phyloP scores from a whole-genome alignment of 176 grass and related monocot genomes.

The Leersia perrieri region DNA sequence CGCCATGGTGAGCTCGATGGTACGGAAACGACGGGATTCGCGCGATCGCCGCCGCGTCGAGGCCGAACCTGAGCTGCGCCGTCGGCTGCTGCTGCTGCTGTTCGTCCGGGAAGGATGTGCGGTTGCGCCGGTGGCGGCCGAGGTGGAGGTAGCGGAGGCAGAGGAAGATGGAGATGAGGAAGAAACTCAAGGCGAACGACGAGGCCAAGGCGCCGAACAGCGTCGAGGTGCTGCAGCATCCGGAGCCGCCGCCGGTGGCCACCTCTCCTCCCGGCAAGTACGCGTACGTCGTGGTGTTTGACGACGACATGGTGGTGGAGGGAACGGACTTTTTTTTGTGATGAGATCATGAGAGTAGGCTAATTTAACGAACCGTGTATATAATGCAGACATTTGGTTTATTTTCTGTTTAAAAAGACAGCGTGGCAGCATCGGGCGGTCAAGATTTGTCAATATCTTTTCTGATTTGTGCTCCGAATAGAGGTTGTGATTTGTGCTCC shows the following conservation, averaged over 20 bases:
- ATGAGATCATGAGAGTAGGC: neutral
- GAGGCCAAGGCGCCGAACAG: conserved; percentile 34
- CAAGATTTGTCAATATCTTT: too few species aligned
- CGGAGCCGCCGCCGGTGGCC: neutral
- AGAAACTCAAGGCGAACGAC: conserved; percentile 41
- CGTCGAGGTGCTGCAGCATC: conserved; percentile 39
- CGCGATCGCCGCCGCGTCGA: conserved; percentile 56
- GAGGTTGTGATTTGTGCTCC: too few species aligned
- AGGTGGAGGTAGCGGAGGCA: conserved; percentile 27
- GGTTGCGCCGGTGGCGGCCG: neutral
- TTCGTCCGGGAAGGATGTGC: neutral
- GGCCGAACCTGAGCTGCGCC: conserved; percentile 37
- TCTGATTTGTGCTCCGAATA: too few species aligned
- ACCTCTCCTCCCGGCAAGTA: neutral
- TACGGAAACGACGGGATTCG: conserved; percentile 55
- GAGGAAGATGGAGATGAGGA: conserved; percentile 50
- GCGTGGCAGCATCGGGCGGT: too few species aligned
- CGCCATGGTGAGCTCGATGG: neutral
- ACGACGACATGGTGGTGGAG: conserved; percentile 32
- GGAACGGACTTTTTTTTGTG: neutral
- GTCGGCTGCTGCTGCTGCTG: neutral
- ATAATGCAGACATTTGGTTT: neutral
- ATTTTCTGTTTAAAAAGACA: too few species aligned
- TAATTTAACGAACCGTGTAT: neutral
- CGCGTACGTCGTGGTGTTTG: neutral